A percentile compares a stretch with the other conserved stretches of the same genome.
phyloP scores from a whole-genome alignment of 139 green algal species.

The Axilococcus clingmanii region DNA sequence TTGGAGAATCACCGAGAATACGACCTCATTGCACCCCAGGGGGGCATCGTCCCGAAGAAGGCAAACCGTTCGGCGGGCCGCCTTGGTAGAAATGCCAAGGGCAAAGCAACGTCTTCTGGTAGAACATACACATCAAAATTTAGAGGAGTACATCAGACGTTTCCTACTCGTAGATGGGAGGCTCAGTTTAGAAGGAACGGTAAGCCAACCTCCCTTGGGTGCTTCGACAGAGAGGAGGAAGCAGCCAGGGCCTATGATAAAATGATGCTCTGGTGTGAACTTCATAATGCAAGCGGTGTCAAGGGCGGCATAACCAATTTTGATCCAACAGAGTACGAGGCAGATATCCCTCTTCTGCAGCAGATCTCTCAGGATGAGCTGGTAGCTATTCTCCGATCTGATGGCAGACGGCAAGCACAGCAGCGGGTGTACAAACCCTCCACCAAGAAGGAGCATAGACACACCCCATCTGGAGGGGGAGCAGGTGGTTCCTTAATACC shows the following conservation, averaged over 20 bases:
- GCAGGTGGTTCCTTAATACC: too few species aligned
- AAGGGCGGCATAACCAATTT: slow-evolving; percentile 87
- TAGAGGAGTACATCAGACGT: slow-evolving; percentile 83
- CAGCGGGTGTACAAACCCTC: slow-evolving; percentile 40
- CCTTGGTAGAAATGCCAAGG: too few species aligned
- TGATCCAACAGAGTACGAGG: slow-evolving; percentile 66
- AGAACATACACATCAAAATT: slow-evolving; percentile 74
- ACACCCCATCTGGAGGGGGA: neutral
- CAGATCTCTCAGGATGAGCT: slow-evolving; percentile 68
- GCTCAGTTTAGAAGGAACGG: slow-evolving; percentile 78
- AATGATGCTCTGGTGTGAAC: slow-evolving; percentile 92
- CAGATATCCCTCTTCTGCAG: slow-evolving; percentile 60
- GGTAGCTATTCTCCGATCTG: slow-evolving; percentile 57
- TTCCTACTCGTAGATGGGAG: slow-evolving; percentile 82
- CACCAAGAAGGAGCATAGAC: neutral
- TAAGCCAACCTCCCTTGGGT: slow-evolving; percentile 75
- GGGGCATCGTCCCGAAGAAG: too few species aligned
- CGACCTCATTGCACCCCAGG: too few species aligned
- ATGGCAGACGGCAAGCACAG: slow-evolving; percentile 66
- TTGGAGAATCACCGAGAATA: too few species aligned
- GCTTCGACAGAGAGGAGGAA: slow-evolving; percentile 78
- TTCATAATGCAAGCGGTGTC: slow-evolving; percentile 55
- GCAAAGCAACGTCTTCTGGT: neutral
- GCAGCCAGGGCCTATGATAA: slow-evolving; percentile 82
- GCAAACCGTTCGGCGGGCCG: too few species aligned